Evolutionary conservation across 208 protist species (phyloP), one percentile per base, ranked within the genome.

Genomic region (Leptomonas seymouri): DNA sequence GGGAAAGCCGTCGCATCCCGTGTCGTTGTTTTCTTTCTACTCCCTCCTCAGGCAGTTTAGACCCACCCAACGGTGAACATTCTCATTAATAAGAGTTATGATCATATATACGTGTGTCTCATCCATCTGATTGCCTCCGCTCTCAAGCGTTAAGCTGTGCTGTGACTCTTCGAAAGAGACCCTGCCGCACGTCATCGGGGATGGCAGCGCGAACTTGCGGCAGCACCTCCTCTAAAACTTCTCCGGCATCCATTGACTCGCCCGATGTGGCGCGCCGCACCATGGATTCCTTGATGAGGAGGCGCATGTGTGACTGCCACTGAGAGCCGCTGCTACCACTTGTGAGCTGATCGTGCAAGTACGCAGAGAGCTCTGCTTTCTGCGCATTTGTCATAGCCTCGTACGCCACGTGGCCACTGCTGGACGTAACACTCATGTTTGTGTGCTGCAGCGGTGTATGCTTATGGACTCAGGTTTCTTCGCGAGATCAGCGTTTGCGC

Each of bases 361-460:
- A 83, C 11, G 81, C 66, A 1, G 73, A 59, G 14, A 94, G 63
- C 30, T 73, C 63, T 15, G 81, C 68, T 63, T 94, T 91, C 27
- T 90, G 76, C 6, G 81, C 76, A 41, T 78, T 90, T 23, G 56
- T 85, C 67, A 94, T 82, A 5, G 68, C 69, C 70, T 93, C 88
- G 61, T 91, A 91, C 25, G 82, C 69, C 21, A 85, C n/a, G n/a
- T 57, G 64, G 30, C 55, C 49, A 23, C 61, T 67, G 36, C 61
- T 48, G n/a, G 46, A 31, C 20, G 34, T 7, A 20, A 9, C 20
- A 49, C 31, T 55, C 61, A 67, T 67, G 7, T 2, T 23, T 31
- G 18, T 27, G 2, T 9, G 15, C 7, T 18, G 51, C 7, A n/a
- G n/a, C 27, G 1, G 54, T 27, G 31, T 58, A n/a, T 27, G 28